These are phyloP conservation scores for Acarospora socialis DNA, from an alignment of 2,329 filamentous ascomycete genomes.

Conservation along the genomic window DNA sequence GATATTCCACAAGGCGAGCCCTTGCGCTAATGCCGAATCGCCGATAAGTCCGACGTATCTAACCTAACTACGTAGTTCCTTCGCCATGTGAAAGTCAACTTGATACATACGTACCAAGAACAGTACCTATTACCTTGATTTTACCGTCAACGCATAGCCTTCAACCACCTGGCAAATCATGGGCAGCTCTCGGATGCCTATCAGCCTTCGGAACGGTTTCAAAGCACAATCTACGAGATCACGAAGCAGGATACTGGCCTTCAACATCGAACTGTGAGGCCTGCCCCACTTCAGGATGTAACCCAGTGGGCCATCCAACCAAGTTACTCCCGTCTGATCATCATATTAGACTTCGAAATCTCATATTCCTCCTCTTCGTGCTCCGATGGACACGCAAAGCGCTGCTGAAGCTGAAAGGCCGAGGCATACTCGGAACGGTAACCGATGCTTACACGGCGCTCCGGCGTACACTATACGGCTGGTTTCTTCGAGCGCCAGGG, in stretches of 20 bases:
- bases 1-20: no score
- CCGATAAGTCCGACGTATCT: no score
- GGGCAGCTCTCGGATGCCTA: slow-evolving; percentile 11
- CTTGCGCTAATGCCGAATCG: no score
- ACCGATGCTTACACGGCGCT: slow-evolving; percentile 58
- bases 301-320: neutral
- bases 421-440: slow-evolving; percentile 68
- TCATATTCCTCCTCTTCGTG: slow-evolving; percentile 13
- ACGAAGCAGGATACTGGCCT: slow-evolving; percentile 7
- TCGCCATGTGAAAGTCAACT: no score
- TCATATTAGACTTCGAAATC: slow-evolving; percentile 8
- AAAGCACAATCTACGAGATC: slow-evolving; percentile 1
- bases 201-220: slow-evolving; percentile 10
- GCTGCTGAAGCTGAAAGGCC: slow-evolving; percentile 37
- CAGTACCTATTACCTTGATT: no score
- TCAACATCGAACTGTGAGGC: slow-evolving; percentile 10
- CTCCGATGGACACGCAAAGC: slow-evolving; percentile 13
- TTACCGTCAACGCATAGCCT: no score
- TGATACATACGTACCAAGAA: no score
- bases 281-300: neutral
- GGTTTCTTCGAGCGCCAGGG: slow-evolving; percentile 74
- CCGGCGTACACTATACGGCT: slow-evolving; percentile 63
- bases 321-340: neutral
- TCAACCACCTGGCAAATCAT: slow-evolving; percentile 1
- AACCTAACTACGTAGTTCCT: no score